A percentile compares a stretch with the other conserved stretches of the same genome.
These are phyloP conservation scores for Pichia sp. DNA, from an alignment of 1,139 yeast genomes.

Conservation along the genomic window DNA sequence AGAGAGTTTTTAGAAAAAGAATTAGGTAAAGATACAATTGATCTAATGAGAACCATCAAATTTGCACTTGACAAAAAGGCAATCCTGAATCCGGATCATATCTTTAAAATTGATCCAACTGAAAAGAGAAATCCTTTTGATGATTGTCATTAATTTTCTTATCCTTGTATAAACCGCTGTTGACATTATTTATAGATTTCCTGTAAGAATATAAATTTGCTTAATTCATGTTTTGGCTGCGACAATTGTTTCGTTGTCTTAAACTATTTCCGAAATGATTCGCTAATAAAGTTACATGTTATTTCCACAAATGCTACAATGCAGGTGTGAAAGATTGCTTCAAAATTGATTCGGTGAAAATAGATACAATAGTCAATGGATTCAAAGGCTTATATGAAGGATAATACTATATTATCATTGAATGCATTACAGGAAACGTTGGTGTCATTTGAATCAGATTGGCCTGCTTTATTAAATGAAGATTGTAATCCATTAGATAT, in stretches of 20 bases:
- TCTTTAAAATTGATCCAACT: conserved; percentile 50
- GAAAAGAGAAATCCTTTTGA: conserved; percentile 33
- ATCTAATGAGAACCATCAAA: conserved; percentile 51
- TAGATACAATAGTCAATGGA: neutral
- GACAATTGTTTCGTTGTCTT: neutral
- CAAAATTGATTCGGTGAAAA: neutral
- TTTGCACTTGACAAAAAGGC: conserved; percentile 50
- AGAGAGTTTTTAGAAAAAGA: conserved; percentile 43
- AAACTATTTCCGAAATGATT: neutral
- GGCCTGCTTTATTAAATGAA: conserved; percentile 36
- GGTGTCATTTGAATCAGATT: conserved; percentile 18
- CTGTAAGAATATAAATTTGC: neutral
- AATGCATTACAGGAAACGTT: conserved; percentile 10
- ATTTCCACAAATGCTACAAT: neutral
- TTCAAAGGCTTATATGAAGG: neutral
- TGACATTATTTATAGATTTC: neutral
- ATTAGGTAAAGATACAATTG: conserved; percentile 45
- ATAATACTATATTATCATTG: neutral
- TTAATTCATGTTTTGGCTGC: neutral
- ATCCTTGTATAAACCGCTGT: neutral
- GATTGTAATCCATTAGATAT: conserved; percentile 71
- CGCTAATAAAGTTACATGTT: neutral
- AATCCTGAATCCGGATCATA: conserved; percentile 54
- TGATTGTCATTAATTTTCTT: neutral
- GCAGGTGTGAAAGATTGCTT: neutral